Evolutionary conservation across 1,284 basidiomycete genomes (phyloP), one percentile per base, ranked within the genome.

Genomic region (Apiotrichum veenhuisii): DNA sequence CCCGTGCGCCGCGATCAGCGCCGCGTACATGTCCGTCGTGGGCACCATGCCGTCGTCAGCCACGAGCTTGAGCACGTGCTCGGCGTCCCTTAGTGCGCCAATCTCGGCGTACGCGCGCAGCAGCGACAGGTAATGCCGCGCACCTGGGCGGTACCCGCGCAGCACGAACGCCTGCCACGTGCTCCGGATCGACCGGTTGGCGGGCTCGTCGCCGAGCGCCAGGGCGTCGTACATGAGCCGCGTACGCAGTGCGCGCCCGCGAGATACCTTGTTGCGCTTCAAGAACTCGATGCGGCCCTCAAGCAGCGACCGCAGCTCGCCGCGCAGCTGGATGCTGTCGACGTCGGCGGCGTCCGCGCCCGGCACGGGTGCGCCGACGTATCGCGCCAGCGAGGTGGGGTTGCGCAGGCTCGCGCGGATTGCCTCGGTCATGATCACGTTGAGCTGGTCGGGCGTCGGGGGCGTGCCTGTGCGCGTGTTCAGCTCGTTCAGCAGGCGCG

Each of bases 51-150:
- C 65, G 11, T 61, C 44, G 5, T 60, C 62, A 1, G 50, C 18
- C 0, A 71, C 72, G 5, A 72, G 49, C 1, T 50, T 5, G 5
- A 71, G 48, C 15, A 72, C 55, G 25, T 67, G 62, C 44, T 66
- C 64, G 9, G 71, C 72, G 43, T 71, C 59, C 18, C 47, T 25
- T 60, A 74, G 62, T 22, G 68, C 63, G 1, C 73, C 73, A 7
- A 64, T 59, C 12, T 64, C 55, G 14, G 64, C 63, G 47, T 74
- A 75, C 14, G 69, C 72, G 22, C 62, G 49, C 52, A 76, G 63
- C 4, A 76, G 59, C 7, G 69, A 64, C 9, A 65, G 47, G 46
- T 73, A 61, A 57, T 76, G 71, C 11, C 50, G 43, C 15, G 61
- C 46, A 18, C 61, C 56, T 5, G 72, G 72, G 25, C 63, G 60